Evolutionary conservation across 2,329 filamentous ascomycete genomes (phyloP).

Genomic region (Macrophomina phaseolina): DNA sequence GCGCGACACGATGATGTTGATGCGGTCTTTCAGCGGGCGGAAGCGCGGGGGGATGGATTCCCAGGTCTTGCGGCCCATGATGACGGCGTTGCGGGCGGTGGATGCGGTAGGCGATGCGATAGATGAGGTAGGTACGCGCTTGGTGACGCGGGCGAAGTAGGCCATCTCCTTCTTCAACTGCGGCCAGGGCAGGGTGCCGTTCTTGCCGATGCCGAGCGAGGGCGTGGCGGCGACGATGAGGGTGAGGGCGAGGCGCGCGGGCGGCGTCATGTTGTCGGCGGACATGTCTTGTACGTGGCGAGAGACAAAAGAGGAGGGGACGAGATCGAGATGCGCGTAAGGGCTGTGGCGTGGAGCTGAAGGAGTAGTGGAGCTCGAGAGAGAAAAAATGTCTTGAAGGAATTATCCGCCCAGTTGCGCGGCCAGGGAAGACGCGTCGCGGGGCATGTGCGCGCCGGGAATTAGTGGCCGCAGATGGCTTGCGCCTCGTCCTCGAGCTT

Average conservation of each 20-base stretch:
- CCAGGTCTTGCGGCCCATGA: slow-evolving; percentile 99
- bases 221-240: slow-evolving; percentile 93
- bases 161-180: slow-evolving; percentile 89
- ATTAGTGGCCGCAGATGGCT: slow-evolving; percentile 7
- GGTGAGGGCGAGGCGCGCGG: slow-evolving; percentile 67
- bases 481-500: background rate
- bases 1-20: slow-evolving; percentile 82
- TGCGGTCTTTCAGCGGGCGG: slow-evolving; percentile 76
- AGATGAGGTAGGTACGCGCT: slow-evolving; percentile 54
- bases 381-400: background rate
- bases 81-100: slow-evolving; percentile 65
- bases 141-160: slow-evolving; percentile 91
- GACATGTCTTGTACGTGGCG: background rate
- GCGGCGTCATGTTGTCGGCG: background rate
- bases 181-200: slow-evolving; percentile 84
- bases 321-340: no score
- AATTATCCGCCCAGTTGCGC: background rate
- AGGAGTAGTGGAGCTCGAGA: background rate
- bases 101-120: slow-evolving; percentile 34
- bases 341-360: no score
- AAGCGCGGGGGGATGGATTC: slow-evolving; percentile 82
- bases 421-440: slow-evolving; percentile 20
- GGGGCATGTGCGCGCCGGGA: background rate
- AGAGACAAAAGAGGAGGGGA: no score
- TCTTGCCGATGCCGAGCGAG: slow-evolving; percentile 83